Conservation (phyloP, 1,139 yeast species). For the Saccharomycopsis hybrid region DNA sequence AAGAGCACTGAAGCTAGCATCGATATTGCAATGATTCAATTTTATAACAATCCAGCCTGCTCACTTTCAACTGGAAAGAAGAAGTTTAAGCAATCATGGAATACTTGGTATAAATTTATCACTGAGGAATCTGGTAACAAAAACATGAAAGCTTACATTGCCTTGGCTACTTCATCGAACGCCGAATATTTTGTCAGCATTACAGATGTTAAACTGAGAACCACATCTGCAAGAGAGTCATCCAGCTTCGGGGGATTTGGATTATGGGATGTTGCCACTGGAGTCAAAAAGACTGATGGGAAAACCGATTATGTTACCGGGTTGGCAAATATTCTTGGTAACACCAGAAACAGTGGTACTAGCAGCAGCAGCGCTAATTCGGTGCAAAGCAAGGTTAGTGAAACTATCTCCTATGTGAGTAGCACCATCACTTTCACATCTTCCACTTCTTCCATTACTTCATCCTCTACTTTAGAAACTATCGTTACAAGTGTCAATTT, state of each 20-base stretch:
- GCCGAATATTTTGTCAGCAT: constrained; percentile 66
- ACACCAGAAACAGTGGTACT: no score
- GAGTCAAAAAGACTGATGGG: background rate
- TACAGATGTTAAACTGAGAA: constrained; percentile 31
- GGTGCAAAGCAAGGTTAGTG: no score
- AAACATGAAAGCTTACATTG: constrained; percentile 57
- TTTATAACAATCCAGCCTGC: constrained; percentile 86
- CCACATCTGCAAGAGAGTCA: constrained; percentile 28
- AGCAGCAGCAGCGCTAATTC: no score
- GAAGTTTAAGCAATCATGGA: constrained; percentile 71
- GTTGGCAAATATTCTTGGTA: constrained; percentile 6
- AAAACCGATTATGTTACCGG: constrained; percentile 7
- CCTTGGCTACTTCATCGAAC: constrained; percentile 74
- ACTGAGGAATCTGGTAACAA: constrained; percentile 55
- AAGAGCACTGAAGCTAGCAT: constrained; percentile 45
- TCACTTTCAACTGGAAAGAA: constrained; percentile 46
- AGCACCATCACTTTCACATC: no score
- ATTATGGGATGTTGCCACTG: constrained; percentile 78
- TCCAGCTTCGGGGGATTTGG: constrained; percentile 76
- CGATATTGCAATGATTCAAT: constrained; percentile 87
- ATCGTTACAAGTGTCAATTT: no score
- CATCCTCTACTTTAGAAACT: no score
- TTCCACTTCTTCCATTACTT: no score
- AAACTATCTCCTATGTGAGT: no score
- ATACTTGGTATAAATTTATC: constrained; percentile 75